phyloP scores from a whole-genome alignment of 495 filamentous ascomycete species.

The Penicillium canescens region DNA sequence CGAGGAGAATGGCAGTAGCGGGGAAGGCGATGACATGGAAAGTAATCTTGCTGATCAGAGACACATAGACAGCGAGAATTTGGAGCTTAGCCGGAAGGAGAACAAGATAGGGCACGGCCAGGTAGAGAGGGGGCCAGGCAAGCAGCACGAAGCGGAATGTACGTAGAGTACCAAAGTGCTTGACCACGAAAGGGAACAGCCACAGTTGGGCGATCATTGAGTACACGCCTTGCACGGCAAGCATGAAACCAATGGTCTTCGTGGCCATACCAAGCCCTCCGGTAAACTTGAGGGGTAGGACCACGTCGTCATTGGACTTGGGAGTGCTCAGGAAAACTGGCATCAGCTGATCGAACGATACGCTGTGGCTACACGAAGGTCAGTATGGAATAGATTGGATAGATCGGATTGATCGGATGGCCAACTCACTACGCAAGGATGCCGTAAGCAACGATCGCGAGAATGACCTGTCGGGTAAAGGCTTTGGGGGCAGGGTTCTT shows the following conservation, averaged over 20 bases:
- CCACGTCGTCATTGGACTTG: constrained; percentile 50
- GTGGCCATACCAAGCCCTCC: constrained; percentile 82
- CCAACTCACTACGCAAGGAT: constrained; percentile 90
- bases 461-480: constrained; percentile 79
- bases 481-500: constrained; percentile 46
- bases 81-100: constrained; percentile 71
- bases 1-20: constrained; percentile 78
- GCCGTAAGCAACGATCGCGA: constrained; percentile 85
- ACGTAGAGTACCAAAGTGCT: constrained; percentile 69
- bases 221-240: constrained; percentile 87
- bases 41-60: constrained; percentile 87
- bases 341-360: constrained; percentile 91
- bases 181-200: constrained; percentile 74
- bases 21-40: constrained; percentile 85
- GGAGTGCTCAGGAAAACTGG: constrained; percentile 88
- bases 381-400: constrained; percentile 18
- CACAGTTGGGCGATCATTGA: constrained; percentile 82
- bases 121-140: constrained; percentile 84
- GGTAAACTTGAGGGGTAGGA: constrained; percentile 82
- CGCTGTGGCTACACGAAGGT: constrained; percentile 69
- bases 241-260: constrained; percentile 80
- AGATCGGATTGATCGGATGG: not conserved
- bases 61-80: constrained; percentile 68
- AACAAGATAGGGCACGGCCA: constrained; percentile 85
- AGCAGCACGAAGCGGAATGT: constrained; percentile 80